Evolutionary conservation across 352 stramenopile genomes (phyloP).

Genomic region (Globisporangium radiosum): DNA sequence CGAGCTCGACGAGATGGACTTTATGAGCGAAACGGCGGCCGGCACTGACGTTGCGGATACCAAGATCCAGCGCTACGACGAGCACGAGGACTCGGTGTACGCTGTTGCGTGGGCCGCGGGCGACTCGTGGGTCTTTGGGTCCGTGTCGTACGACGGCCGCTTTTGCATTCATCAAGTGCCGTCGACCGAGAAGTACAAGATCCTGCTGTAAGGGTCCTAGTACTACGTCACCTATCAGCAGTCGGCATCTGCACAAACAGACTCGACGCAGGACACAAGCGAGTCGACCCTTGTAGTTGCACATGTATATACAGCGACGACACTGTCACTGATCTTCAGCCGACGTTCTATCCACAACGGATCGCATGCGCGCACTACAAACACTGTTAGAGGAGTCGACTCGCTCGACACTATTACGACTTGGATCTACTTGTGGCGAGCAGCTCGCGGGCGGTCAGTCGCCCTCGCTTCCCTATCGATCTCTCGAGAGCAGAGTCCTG

Average conservation of each 20-base stretch:
- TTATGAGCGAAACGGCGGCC: constrained; percentile 53
- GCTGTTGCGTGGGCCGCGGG: constrained; percentile 88
- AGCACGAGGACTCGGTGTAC: constrained; percentile 94
- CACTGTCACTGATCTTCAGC: too few species aligned
- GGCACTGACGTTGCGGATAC: constrained; percentile 58
- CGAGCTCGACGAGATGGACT: constrained; percentile 84
- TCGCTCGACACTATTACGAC: too few species aligned
- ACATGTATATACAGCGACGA: not conserved
- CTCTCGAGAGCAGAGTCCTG: not conserved
- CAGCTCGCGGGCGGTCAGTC: too few species aligned
- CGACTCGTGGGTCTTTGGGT: constrained; percentile 96
- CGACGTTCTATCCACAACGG: too few species aligned
- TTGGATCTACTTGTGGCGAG: too few species aligned
- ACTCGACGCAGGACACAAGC: not conserved
- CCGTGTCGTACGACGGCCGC: constrained; percentile 93
- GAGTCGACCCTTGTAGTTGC: constrained; percentile 5
- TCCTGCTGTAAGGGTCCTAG: constrained; percentile 84
- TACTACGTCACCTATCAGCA: not conserved
- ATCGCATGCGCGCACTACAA: too few species aligned
- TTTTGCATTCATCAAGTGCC: constrained; percentile 95
- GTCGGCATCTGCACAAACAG: not conserved
- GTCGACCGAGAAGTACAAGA: constrained; percentile 99
- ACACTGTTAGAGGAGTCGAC: too few species aligned
- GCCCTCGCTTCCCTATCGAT: not conserved
- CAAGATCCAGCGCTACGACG: constrained; percentile 87